Conservation (phyloP, 2,329 filamentous ascomycete species). For the Dactylonectria estremocensis region DNA sequence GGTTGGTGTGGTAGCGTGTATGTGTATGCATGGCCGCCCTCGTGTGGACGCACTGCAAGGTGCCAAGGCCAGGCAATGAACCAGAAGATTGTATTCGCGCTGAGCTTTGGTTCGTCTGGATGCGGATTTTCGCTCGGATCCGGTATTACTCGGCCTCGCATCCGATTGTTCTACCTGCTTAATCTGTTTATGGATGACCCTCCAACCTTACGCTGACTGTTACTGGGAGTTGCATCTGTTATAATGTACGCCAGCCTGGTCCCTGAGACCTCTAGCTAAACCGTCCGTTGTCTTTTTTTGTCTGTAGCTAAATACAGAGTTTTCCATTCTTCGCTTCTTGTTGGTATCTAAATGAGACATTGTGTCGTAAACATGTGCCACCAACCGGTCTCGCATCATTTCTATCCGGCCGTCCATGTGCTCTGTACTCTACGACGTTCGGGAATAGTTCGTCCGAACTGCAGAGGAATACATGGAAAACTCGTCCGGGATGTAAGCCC, state of each 20-base stretch:
- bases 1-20: background rate
- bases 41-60: background rate
- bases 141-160: background rate
- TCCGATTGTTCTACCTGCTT: conserved; percentile 1
- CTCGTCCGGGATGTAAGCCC: background rate
- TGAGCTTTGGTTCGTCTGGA: background rate
- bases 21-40: background rate
- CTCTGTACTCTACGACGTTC: background rate
- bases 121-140: background rate
- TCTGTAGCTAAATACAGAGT: conserved; percentile 3
- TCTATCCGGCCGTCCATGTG: conserved; percentile 1
- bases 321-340: background rate
- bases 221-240: background rate
- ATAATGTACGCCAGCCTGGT: background rate
- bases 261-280: background rate
- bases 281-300: background rate
- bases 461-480: background rate
- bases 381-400: background rate
- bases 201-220: background rate
- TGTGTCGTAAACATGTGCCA: conserved; percentile 8
- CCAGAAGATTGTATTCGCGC: background rate
- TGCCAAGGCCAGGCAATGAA: background rate
- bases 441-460: conserved; percentile 2
- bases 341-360: conserved; percentile 11
- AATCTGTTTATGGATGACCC: background rate